phyloP scores from a whole-genome alignment of 345 rosid species.

The Eucalyptus virginea region DNA sequence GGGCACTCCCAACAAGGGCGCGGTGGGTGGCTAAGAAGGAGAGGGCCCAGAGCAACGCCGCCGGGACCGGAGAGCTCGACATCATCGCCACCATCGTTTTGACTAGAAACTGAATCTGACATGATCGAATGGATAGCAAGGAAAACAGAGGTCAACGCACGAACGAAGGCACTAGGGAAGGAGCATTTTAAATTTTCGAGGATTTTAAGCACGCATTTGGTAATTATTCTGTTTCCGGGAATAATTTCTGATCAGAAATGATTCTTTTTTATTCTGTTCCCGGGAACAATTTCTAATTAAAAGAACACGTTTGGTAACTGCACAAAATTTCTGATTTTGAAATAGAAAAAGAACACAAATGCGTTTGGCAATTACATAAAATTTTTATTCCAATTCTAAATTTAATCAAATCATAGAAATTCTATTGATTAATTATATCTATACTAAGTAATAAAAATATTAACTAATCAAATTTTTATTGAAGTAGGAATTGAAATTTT shows the following conservation, averaged over 20 bases:
- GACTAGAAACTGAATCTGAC: not conserved
- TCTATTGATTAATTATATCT: no score
- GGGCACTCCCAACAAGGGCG: conserved; percentile 6
- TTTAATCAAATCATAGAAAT: no score
- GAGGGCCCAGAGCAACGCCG: not conserved
- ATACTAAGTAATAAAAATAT: no score
- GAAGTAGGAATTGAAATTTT: no score
- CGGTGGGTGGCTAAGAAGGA: not conserved
- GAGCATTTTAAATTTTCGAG: not conserved
- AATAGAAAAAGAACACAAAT: no score
- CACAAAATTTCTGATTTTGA: rapidly evolving
- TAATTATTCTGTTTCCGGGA: no score
- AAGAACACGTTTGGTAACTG: rapidly evolving
- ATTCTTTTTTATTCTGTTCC: no score
- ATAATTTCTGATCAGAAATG: no score
- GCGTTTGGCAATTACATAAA: no score
- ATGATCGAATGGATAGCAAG: not conserved
- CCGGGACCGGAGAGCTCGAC: not conserved
- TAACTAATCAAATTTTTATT: no score
- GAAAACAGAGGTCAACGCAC: not conserved
- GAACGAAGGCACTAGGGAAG: not conserved
- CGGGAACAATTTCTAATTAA: rapidly evolving
- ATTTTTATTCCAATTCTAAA: no score
- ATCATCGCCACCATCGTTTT: not conserved
- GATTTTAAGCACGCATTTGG: not conserved